A percentile compares a stretch with the other conserved stretches of the same genome.
Conservation (phyloP, 73 alveolate species). For the Blepharisma stoltei region DNA sequence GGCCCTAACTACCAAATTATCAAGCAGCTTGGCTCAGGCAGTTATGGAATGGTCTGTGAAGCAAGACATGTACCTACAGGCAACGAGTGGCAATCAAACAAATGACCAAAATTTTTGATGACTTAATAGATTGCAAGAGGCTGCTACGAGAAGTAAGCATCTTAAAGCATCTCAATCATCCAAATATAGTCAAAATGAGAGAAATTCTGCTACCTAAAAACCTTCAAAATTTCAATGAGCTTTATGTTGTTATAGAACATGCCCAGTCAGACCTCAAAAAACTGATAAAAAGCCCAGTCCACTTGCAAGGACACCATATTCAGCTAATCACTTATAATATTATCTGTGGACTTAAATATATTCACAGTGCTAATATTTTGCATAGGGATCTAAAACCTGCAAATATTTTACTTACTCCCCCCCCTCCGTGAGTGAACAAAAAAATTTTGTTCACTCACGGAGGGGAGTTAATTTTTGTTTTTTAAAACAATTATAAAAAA, state of each 20-base stretch:
- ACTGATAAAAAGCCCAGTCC: slow-evolving; percentile 69
- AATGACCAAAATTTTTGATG: slow-evolving; percentile 66
- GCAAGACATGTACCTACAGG: slow-evolving; percentile 86
- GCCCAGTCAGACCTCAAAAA: slow-evolving; percentile 80
- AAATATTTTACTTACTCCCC: slow-evolving; percentile 77
- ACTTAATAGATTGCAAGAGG: slow-evolving; percentile 79
- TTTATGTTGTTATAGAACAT: slow-evolving; percentile 71
- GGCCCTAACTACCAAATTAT: slow-evolving; percentile 83
- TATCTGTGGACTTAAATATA: slow-evolving; percentile 75
- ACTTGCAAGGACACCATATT: slow-evolving; percentile 62
- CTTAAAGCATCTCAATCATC: slow-evolving; percentile 63
- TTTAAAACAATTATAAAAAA: too few species aligned
- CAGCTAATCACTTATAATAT: slow-evolving; percentile 76
- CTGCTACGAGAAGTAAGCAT: slow-evolving; percentile 75
- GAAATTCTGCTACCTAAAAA: slow-evolving; percentile 74
- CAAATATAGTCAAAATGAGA: slow-evolving; percentile 53
- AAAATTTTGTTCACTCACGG: too few species aligned
- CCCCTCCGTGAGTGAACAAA: too few species aligned
- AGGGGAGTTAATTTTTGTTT: too few species aligned
- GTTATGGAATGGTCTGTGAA: slow-evolving; percentile 88
- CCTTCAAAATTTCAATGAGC: slow-evolving; percentile 37
- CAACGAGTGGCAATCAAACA: slow-evolving; percentile 58
- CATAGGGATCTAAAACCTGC: slow-evolving; percentile 96
- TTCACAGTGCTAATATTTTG: slow-evolving; percentile 82
- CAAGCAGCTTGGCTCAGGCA: slow-evolving; percentile 84